Evolutionary conservation across 2,329 filamentous ascomycete genomes (phyloP).

Genomic region (Penicillium aurantiogriseum): DNA sequence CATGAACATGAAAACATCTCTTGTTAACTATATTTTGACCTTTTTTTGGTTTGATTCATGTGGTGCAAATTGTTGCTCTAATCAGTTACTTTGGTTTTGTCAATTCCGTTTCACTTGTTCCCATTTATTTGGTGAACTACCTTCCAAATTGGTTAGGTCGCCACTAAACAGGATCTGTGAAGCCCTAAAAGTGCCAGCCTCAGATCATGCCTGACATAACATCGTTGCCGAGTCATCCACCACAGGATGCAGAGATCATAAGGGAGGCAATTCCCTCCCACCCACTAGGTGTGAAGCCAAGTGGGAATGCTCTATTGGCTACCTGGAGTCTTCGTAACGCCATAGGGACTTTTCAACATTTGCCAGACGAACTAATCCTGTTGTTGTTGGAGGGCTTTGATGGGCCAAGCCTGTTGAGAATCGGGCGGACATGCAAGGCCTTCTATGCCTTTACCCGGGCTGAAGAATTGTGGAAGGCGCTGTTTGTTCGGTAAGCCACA

Average conservation of each 20-base stretch:
- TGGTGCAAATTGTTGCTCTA: background rate
- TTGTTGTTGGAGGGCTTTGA: conserved; percentile 75
- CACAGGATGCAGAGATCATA: conserved; percentile 22
- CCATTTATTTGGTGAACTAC: conserved; percentile 14
- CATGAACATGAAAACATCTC: background rate
- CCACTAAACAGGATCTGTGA: conserved; percentile 17
- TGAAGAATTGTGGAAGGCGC: conserved; percentile 84
- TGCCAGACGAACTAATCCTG: conserved; percentile 80
- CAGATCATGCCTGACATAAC: conserved; percentile 37
- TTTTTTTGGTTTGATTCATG: conserved; percentile 9
- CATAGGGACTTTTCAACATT: conserved; percentile 62
- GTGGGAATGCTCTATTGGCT: conserved; percentile 75
- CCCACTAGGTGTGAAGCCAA: conserved; percentile 79
- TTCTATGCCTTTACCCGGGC: conserved; percentile 79
- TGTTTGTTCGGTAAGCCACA: conserved; percentile 76
- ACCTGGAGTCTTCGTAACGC: conserved; percentile 64
- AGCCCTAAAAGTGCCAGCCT: conserved; percentile 21
- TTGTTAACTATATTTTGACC: background rate
- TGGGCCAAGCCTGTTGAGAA: conserved; percentile 56
- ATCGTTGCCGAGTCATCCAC: conserved; percentile 25
- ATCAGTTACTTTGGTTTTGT: conserved; percentile 11
- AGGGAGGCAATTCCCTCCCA: conserved; percentile 66
- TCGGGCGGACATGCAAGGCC: conserved; percentile 79
- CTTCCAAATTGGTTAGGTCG: conserved; percentile 6
- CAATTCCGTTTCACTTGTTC: conserved; percentile 17